Conservation (phyloP, 305 asterid genomes). For the Salvia sclarea region DNA sequence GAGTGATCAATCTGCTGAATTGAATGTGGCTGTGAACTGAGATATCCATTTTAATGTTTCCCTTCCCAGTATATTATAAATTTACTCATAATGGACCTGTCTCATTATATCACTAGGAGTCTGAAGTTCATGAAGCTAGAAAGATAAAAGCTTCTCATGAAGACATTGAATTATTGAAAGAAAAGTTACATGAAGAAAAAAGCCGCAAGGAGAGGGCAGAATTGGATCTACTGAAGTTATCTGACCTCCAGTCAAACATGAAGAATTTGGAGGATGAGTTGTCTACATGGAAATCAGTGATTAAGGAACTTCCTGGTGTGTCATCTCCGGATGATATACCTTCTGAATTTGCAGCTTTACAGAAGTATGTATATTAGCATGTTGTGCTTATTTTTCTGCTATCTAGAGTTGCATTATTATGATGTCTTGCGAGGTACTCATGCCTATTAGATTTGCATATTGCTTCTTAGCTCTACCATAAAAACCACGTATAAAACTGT, state of each 20-base stretch:
- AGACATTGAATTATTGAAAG: constrained; percentile 70
- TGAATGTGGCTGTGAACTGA: constrained; percentile 13
- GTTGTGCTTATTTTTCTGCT: constrained; percentile 23
- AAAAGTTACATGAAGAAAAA: constrained; percentile 78
- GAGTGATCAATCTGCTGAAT: constrained; percentile 20
- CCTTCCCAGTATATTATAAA: constrained; percentile 8
- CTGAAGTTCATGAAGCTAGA: constrained; percentile 88
- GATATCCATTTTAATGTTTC: constrained; percentile 17
- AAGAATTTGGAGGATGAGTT: constrained; percentile 73
- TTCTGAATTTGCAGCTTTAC: constrained; percentile 65
- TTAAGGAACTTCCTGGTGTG: constrained; percentile 83
- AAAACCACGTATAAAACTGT: neutral
- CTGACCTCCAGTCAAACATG: constrained; percentile 52
- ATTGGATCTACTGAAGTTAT: constrained; percentile 62
- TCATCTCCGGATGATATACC: constrained; percentile 80
- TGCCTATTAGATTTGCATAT: constrained; percentile 5
- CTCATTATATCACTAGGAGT: constrained; percentile 61
- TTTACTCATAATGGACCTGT: constrained; percentile 28
- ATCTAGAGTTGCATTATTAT: constrained; percentile 9
- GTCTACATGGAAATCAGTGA: constrained; percentile 70
- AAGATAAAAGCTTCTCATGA: constrained; percentile 76
- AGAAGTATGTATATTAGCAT: constrained; percentile 54
- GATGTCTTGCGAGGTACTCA: constrained; percentile 9
- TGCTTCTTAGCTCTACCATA: constrained; percentile 15
- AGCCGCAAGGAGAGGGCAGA: constrained; percentile 79